phyloP scores from a whole-genome alignment of 1,284 basidiomycete genomes.

The Ceratobasidium sp. region DNA sequence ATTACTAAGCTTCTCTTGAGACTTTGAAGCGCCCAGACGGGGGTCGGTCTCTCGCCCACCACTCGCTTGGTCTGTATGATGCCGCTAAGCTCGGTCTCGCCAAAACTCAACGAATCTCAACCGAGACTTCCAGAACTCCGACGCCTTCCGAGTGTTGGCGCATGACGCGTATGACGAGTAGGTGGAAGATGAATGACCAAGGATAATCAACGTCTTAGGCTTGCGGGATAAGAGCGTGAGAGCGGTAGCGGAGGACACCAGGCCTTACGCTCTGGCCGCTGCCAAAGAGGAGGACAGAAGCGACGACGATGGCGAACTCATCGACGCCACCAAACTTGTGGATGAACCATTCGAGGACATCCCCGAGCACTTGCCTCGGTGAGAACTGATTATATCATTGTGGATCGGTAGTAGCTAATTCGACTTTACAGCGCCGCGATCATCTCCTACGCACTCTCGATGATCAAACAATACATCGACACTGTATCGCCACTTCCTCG shows the following conservation, averaged over 20 bases:
- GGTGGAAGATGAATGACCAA: constrained; percentile 8
- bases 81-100: no score
- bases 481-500: constrained; percentile 35
- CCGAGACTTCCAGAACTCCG: background rate
- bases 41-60: no score
- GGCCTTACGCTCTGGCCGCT: constrained; percentile 32
- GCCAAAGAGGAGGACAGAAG: constrained; percentile 1
- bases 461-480: constrained; percentile 42
- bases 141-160: constrained; percentile 35
- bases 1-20: constrained; percentile 61
- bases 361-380: constrained; percentile 40
- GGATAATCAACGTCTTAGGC: background rate
- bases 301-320: constrained; percentile 26
- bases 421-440: constrained; percentile 22
- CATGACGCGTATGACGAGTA: constrained; percentile 40
- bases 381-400: background rate
- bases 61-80: no score
- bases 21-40: no score
- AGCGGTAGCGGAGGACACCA: constrained; percentile 22
- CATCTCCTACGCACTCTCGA: constrained; percentile 41
- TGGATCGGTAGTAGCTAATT: background rate
- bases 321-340: constrained; percentile 29
- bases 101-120: no score
- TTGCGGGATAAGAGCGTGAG: constrained; percentile 31
- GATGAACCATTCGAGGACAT: constrained; percentile 36